Evolutionary conservation across 352 stramenopile species (phyloP).

Genomic region (Phytophthora idaei): DNA sequence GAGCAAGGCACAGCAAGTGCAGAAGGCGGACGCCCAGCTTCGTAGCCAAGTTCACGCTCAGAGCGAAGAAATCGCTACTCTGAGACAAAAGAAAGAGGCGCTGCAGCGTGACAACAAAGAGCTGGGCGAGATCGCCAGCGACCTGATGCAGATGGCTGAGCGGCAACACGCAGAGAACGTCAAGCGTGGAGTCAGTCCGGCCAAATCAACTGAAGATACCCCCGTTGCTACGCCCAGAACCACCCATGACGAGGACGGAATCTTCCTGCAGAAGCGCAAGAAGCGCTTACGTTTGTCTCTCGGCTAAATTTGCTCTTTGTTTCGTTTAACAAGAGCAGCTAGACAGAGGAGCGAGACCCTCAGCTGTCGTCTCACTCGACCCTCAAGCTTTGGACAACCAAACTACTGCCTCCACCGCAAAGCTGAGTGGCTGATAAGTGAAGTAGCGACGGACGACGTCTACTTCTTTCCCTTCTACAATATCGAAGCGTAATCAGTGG

Average conservation of each 20-base stretch:
- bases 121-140: slow-evolving; percentile 60
- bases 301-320: slow-evolving; percentile 32
- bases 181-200: slow-evolving; percentile 24
- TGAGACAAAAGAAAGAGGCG: slow-evolving; percentile 42
- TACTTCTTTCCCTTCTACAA: slow-evolving; percentile 59
- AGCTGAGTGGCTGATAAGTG: slow-evolving; percentile 25
- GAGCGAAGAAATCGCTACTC: slow-evolving; percentile 44
- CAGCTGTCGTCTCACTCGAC: slow-evolving; percentile 17
- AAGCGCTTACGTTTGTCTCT: slow-evolving; percentile 50
- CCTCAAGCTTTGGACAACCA: slow-evolving; percentile 24
- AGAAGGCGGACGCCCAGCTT: slow-evolving; percentile 65
- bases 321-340: slow-evolving; percentile 31
- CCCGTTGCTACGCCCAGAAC: slow-evolving; percentile 8
- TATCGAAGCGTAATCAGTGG: slow-evolving; percentile 10
- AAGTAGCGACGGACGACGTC: slow-evolving; percentile 20
- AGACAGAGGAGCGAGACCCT: slow-evolving; percentile 8
- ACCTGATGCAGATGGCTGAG: slow-evolving; percentile 75
- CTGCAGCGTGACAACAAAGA: slow-evolving; percentile 60
- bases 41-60: slow-evolving; percentile 50
- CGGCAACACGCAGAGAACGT: slow-evolving; percentile 50
- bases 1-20: slow-evolving; percentile 65
- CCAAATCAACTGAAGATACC: slow-evolving; percentile 31
- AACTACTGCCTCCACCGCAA: slow-evolving; percentile 23
- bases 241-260: slow-evolving; percentile 33
- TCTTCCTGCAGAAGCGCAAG: slow-evolving; percentile 46